A percentile compares a stretch with the other conserved stretches of the same genome.
phyloP scores from a whole-genome alignment of 1,284 basidiomycete genomes.

The Sanguinoderma infundibulare region DNA sequence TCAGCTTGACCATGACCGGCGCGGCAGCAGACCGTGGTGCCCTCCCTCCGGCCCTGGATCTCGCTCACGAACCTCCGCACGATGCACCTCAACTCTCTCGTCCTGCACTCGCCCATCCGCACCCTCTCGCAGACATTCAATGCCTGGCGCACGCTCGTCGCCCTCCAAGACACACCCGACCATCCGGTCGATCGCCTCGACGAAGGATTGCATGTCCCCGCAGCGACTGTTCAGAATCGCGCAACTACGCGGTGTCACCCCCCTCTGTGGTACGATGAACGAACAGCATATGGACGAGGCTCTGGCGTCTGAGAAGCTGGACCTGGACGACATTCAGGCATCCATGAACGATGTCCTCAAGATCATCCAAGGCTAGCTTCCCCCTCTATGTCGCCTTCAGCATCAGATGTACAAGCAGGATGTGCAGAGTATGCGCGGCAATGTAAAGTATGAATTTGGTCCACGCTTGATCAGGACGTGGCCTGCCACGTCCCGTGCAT shows the following conservation, averaged over 20 bases:
- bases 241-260: constrained; percentile 62
- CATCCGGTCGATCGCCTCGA: constrained; percentile 49
- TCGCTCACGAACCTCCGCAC: constrained; percentile 73
- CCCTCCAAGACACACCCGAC: constrained; percentile 60
- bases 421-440: too few species aligned
- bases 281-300: constrained; percentile 62
- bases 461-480: background rate
- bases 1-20: background rate
- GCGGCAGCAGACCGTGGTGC: background rate
- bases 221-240: constrained; percentile 73
- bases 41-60: constrained; percentile 53
- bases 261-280: constrained; percentile 70
- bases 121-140: constrained; percentile 62
- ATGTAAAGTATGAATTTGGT: too few species aligned
- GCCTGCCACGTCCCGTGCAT: too few species aligned
- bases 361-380: background rate
- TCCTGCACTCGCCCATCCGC: constrained; percentile 77
- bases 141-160: constrained; percentile 67
- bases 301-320: constrained; percentile 41
- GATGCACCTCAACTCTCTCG: constrained; percentile 72
- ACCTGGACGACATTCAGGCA: constrained; percentile 36
- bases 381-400: background rate
- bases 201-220: constrained; percentile 57
- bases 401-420: background rate
- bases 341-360: constrained; percentile 11